phyloP scores from a whole-genome alignment of 2,329 filamentous ascomycete species.

The Diaporthe ilicicola region DNA sequence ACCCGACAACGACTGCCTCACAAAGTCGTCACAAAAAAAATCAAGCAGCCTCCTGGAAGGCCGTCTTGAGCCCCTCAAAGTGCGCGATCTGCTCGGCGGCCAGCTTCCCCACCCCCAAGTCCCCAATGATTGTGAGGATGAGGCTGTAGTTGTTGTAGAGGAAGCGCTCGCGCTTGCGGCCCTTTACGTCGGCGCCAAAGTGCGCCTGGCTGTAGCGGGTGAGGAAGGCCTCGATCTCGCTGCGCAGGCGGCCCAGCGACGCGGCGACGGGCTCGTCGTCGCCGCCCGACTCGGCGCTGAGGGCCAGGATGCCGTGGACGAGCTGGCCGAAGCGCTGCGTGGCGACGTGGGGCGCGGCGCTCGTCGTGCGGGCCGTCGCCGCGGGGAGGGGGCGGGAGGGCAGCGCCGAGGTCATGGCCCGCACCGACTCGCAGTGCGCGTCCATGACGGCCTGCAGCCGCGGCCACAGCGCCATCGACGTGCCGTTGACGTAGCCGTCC shows the following conservation, averaged over 20 bases:
- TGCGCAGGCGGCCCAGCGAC: slow-evolving; percentile 78
- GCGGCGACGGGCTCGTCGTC: slow-evolving; percentile 93
- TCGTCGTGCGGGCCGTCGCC: slow-evolving; percentile 65
- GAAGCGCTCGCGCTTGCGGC: slow-evolving; percentile 84
- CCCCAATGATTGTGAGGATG: slow-evolving; percentile 89
- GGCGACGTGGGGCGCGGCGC: slow-evolving; percentile 86
- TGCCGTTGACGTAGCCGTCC: slow-evolving; percentile 92
- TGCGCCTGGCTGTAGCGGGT: slow-evolving; percentile 74
- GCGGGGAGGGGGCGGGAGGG: slow-evolving; percentile 53
- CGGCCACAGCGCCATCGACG: slow-evolving; percentile 96
- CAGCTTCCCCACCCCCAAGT: slow-evolving; percentile 73
- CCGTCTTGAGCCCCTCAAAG: slow-evolving; percentile 73
- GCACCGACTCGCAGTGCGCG: slow-evolving; percentile 87
- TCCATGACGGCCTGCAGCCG: slow-evolving; percentile 95
- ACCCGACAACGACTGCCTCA: background rate
- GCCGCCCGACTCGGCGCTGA: slow-evolving; percentile 77
- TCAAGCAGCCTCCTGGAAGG: slow-evolving; percentile 59
- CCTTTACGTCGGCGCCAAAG: slow-evolving; percentile 69
- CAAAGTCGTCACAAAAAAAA: background rate
- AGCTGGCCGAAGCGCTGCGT: slow-evolving; percentile 97
- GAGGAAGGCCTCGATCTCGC: slow-evolving; percentile 86
- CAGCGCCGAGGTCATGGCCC: slow-evolving; percentile 64
- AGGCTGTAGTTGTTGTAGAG: slow-evolving; percentile 96
- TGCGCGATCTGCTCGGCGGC: slow-evolving; percentile 78
- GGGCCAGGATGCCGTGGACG: slow-evolving; percentile 80